A percentile compares a stretch with the other conserved stretches of the same genome.
phyloP scores from a whole-genome alignment of 495 filamentous ascomycete species.

The Penicillium simplicissimum region DNA sequence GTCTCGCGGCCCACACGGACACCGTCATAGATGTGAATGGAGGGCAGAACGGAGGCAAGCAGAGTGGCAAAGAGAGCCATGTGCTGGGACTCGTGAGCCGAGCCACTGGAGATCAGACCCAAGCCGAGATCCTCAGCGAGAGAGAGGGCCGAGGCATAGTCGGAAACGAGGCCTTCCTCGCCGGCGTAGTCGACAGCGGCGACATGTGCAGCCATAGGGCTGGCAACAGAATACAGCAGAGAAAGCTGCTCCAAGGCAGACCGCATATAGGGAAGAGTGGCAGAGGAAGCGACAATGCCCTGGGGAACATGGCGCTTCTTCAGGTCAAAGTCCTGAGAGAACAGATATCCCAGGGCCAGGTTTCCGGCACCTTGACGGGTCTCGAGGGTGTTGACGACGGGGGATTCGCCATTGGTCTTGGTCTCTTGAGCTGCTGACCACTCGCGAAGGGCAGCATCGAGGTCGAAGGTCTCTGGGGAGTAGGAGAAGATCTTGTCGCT shows the following conservation, averaged over 20 bases:
- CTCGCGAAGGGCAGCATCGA: constrained; percentile 75
- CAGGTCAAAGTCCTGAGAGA: constrained; percentile 91
- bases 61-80: constrained; percentile 90
- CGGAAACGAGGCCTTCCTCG: constrained; percentile 73
- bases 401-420: constrained; percentile 80
- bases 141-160: constrained; percentile 79
- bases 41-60: constrained; percentile 75
- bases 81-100: constrained; percentile 88
- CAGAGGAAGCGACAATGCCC: constrained; percentile 80
- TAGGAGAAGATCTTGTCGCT: constrained; percentile 97
- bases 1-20: constrained; percentile 84
- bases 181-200: constrained; percentile 87
- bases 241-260: constrained; percentile 86
- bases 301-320: constrained; percentile 90
- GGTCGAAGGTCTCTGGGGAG: constrained; percentile 87
- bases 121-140: constrained; percentile 91
- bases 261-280: constrained; percentile 77
- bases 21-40: constrained; percentile 91
- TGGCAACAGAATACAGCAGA: constrained; percentile 83
- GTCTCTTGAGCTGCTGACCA: constrained; percentile 67
- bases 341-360: constrained; percentile 94
- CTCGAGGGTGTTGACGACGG: constrained; percentile 77
- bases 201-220: constrained; percentile 88
- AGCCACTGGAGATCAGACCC: constrained; percentile 80
- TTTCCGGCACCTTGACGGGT: constrained; percentile 86